Evolutionary conservation across 371 early-diverging fungal species (phyloP).

Genomic region (Chytridium lagenaria): DNA sequence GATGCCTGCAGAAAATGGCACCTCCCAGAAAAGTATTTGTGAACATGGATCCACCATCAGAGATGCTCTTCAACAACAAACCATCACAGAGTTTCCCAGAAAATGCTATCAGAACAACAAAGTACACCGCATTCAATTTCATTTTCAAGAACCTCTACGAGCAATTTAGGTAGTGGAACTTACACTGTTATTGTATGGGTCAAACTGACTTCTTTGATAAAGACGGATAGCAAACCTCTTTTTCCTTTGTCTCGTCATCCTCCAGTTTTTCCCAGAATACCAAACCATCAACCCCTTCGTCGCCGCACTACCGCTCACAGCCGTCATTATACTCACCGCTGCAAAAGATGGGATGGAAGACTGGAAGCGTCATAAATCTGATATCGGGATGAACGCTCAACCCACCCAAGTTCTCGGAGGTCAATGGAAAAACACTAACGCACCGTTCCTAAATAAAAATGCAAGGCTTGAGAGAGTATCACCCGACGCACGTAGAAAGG

Average conservation of each 20-base stretch:
- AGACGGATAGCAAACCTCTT: conserved; percentile 90
- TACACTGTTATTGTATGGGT: conserved; percentile 2
- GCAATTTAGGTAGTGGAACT: conserved; percentile 90
- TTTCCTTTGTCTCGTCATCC: conserved; percentile 84
- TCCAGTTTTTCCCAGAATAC: conserved; percentile 77
- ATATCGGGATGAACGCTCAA: conserved; percentile 55
- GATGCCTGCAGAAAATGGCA: not conserved
- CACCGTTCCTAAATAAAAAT: conserved; percentile 22
- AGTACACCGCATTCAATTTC: conserved; percentile 90
- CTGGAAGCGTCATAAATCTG: conserved; percentile 84
- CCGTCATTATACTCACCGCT: conserved; percentile 83
- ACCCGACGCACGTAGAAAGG: not conserved
- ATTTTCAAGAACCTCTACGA: conserved; percentile 96
- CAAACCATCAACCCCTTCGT: conserved; percentile 74
- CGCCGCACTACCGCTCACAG: conserved; percentile 82
- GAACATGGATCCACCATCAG: not conserved
- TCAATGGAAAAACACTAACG: conserved; percentile 36
- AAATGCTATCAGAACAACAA: conserved; percentile 72
- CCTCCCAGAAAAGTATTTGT: not conserved
- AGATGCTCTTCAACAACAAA: not conserved
- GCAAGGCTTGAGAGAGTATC: no score
- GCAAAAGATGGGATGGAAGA: conserved; percentile 96
- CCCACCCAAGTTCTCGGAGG: not conserved
- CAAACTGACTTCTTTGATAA: not conserved
- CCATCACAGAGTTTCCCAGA: conserved; percentile 28